A percentile compares a stretch with the other conserved stretches of the same genome.
These are phyloP conservation scores for Pythium vanterpoolii DNA, from an alignment of 352 stramenopile genomes.

Conservation along the genomic window DNA sequence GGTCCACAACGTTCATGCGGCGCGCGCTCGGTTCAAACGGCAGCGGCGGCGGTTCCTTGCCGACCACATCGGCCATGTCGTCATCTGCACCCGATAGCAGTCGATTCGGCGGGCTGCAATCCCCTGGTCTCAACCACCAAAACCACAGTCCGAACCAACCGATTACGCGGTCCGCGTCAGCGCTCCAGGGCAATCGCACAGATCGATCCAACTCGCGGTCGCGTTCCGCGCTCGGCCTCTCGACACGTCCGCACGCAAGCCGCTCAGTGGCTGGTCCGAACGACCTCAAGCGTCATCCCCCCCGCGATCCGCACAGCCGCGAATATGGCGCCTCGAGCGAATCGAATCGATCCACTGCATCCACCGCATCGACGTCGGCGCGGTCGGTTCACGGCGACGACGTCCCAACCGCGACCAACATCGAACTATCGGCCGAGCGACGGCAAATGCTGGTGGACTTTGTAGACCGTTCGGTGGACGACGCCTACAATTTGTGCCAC, in stretches of 20 bases:
- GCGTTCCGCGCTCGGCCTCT: conserved; percentile 13
- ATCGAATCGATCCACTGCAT: not conserved
- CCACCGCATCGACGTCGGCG: not conserved
- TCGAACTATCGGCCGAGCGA: conserved; percentile 36
- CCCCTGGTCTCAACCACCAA: not conserved
- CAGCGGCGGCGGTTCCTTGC: conserved; percentile 8
- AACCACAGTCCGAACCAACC: not conserved
- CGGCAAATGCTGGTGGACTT: conserved; percentile 58
- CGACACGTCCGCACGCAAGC: conserved; percentile 13
- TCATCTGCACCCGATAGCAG: conserved; percentile 10
- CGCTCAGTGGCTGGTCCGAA: conserved; percentile 6
- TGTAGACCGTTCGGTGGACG: conserved; percentile 73
- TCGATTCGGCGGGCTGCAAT: not conserved
- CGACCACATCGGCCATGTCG: conserved; percentile 10
- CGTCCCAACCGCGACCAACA: not conserved
- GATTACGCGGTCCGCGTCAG: conserved; percentile 3
- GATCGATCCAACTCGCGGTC: not conserved
- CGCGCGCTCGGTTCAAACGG: conserved; percentile 11
- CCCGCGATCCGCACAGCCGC: not conserved
- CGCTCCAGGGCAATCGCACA: not conserved
- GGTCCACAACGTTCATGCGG: conserved; percentile 6
- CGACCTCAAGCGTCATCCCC: not conserved
- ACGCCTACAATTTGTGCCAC: conserved; percentile 79
- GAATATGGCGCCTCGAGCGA: not conserved
- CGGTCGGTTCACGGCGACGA: conserved; percentile 6